A percentile compares a stretch with the other conserved stretches of the same genome.
These are phyloP conservation scores for Conticribra weissflogii DNA, from an alignment of 108 stramenopile genomes.

Conservation along the genomic window DNA sequence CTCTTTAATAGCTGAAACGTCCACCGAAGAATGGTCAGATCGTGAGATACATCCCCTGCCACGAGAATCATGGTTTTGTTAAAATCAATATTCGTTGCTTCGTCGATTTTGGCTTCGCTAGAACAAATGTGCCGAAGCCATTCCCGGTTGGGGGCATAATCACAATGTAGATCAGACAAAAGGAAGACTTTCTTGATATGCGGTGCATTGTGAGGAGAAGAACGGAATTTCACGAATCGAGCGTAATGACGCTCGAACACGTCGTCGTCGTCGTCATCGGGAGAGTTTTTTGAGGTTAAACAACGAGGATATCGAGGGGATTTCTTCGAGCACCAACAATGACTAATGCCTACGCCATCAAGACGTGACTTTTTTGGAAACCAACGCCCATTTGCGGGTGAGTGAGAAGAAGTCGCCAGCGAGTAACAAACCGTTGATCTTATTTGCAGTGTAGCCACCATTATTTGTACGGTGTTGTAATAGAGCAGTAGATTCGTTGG, in stretches of 20 bases:
- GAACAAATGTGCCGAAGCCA: constrained; percentile 34
- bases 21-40: constrained; percentile 38
- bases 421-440: no score
- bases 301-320: neutral
- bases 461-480: no score
- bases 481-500: no score
- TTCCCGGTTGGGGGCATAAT: constrained; percentile 38
- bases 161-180: constrained; percentile 43
- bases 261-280: no score
- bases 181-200: constrained; percentile 28
- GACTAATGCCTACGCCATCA: no score
- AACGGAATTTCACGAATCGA: constrained; percentile 36
- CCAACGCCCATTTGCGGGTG: no score
- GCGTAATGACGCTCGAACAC: neutral
- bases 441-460: no score
- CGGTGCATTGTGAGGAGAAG: constrained; percentile 17
- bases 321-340: no score
- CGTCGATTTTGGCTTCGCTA: neutral
- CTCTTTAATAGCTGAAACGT: constrained; percentile 45
- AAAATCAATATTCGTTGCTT: neutral
- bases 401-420: no score
- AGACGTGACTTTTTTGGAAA: no score
- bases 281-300: neutral
- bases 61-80: constrained; percentile 37
- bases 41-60: constrained; percentile 48